Conservation (phyloP, 345 rosid genomes). For the Ceriops tagal region DNA sequence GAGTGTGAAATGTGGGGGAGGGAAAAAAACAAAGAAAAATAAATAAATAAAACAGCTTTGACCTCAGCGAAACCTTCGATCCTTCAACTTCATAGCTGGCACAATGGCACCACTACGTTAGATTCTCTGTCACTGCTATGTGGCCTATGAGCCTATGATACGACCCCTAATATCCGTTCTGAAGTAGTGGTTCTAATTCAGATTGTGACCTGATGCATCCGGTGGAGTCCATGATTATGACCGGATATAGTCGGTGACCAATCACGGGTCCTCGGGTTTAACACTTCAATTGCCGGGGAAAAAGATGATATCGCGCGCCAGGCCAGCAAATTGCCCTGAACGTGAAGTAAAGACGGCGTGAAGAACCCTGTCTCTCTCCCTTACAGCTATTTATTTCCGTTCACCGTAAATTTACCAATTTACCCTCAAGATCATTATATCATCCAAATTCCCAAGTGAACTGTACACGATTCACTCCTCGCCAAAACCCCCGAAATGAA, state of each 20-base stretch:
- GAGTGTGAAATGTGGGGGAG: background rate
- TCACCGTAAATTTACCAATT: conserved; percentile 5
- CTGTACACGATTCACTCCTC: background rate
- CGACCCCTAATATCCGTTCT: background rate
- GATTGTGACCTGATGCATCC: conserved; percentile 21
- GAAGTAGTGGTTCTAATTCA: background rate
- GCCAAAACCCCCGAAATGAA: background rate
- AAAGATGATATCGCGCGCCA: conserved; percentile 20
- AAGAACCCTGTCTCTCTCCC: too few relatives aligned
- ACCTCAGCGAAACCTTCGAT: conserved; percentile 69
- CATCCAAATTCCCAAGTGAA: background rate
- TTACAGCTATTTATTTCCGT: conserved; percentile 17
- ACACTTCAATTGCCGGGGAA: conserved; percentile 29
- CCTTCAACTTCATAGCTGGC: conserved; percentile 84
- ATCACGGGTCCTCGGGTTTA: conserved; percentile 47
- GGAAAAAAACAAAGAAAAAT: conserved; percentile 15
- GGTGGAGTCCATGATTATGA: conserved; percentile 21
- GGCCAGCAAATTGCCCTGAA: conserved; percentile 33
- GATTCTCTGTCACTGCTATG: conserved; percentile 40
- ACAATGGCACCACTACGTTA: conserved; percentile 61
- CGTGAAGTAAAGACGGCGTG: background rate
- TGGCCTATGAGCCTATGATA: conserved; percentile 23
- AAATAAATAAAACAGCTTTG: conserved; percentile 57
- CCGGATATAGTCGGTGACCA: conserved; percentile 35
- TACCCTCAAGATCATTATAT: background rate